Evolutionary conservation across 805 yeast genomes (phyloP), one percentile per base, ranked within the genome.

Genomic region (Starmerella apis): DNA sequence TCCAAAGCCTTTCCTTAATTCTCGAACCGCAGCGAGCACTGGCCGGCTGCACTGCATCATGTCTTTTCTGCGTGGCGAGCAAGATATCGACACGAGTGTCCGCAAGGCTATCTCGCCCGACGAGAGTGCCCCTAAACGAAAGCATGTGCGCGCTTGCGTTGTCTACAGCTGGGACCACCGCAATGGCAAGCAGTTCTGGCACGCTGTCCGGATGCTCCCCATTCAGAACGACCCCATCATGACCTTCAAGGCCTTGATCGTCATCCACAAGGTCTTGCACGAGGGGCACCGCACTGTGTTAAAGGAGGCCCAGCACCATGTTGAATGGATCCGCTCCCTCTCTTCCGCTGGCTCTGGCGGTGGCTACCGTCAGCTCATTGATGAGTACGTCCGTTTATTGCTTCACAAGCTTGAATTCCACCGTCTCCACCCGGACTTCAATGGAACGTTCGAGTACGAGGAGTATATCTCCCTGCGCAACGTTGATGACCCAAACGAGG

Each of bases 101-200:
- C 81, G 78, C 63, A 90, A 90, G 69, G 96, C 98, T 0, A 83
- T 94, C 51, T 80, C 82, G 23, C 56, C 76, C 18, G 96, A 87
- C 23, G 96, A 87, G 63, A 75, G 83, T 3, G 94, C 96, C 0
- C 96, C 98, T 1, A 90, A 90, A 66, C 74, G 98, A 59, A 90
- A 90, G 65, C 98, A 90, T 67, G 97, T 90, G 5, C 74, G 98
- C 61, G 86, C 94, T 1, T 86, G 96, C 70, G 88, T 88, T 53
- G 95, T 90, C 33, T 88, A 82, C 66, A 86, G 96, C 0, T 90
- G 96, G 96, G 98, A 92, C 66, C 90, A 86, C 61, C 82, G 83
- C 63, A 79, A 86, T 35, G 79, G 94, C 3, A 74, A 78, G 51
- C 85, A 84, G 9, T 84, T 88, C 60, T 90, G 96, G 90, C 79